A percentile compares a stretch with the other conserved stretches of the same genome.
Conservation (phyloP, 2,329 filamentous ascomycete genomes). For the Aureobasidium melanogenum region DNA sequence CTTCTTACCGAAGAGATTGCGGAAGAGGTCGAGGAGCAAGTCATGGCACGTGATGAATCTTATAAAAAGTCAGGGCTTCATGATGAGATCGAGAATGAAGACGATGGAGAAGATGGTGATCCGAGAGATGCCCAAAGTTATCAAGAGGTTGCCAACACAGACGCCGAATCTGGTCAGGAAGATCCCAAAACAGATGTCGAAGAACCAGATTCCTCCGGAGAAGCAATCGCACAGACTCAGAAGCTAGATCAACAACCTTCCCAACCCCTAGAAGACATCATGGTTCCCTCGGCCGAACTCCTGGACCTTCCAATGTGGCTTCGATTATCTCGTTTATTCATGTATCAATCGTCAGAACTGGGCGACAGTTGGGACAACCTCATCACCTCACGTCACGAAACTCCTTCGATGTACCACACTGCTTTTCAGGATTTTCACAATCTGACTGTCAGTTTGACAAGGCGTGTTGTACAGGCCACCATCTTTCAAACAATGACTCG, state of each 20-base stretch:
- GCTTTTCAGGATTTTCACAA: slow-evolving; percentile 68
- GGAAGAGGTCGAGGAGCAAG: slow-evolving; percentile 22
- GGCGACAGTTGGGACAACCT: slow-evolving; percentile 61
- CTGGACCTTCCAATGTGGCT: slow-evolving; percentile 56
- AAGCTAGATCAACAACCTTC: not conserved
- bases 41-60: not conserved
- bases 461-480: slow-evolving; percentile 58
- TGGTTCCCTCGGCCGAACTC: slow-evolving; percentile 45
- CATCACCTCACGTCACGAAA: slow-evolving; percentile 36
- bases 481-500: slow-evolving; percentile 64
- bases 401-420: slow-evolving; percentile 64
- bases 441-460: slow-evolving; percentile 58
- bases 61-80: not conserved
- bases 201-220: not conserved
- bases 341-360: slow-evolving; percentile 53
- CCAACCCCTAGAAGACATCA: not conserved
- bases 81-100: not conserved
- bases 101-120: not conserved
- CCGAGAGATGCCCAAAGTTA: not conserved
- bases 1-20: slow-evolving; percentile 44
- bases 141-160: not conserved
- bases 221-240: not conserved
- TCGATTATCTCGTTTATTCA: slow-evolving; percentile 59
- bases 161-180: not conserved
- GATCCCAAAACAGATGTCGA: not conserved